phyloP scores from a whole-genome alignment of 2,329 filamentous ascomycete species.

The Colletotrichum sojae region DNA sequence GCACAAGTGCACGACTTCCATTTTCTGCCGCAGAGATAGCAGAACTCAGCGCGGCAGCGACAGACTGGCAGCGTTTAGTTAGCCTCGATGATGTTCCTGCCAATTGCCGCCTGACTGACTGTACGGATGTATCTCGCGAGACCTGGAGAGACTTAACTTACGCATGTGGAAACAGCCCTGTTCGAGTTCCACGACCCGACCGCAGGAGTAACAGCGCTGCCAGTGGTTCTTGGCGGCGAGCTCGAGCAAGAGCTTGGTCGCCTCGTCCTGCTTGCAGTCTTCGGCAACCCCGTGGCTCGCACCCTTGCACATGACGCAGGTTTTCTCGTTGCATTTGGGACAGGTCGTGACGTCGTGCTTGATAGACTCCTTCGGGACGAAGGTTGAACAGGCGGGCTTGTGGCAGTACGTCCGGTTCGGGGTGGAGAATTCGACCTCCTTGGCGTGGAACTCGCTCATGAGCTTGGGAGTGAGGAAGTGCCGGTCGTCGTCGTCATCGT shows the following conservation, averaged over 20 bases:
- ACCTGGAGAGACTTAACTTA: slow-evolving; percentile 51
- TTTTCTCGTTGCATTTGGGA: slow-evolving; percentile 55
- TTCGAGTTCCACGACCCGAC: slow-evolving; percentile 2
- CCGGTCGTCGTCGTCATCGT: slow-evolving; percentile 28
- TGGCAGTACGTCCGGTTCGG: slow-evolving; percentile 67
- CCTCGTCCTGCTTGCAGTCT: background rate
- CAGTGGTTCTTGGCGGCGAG: background rate
- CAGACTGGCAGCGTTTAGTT: slow-evolving; percentile 47
- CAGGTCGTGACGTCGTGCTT: slow-evolving; percentile 56
- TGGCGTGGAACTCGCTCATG: slow-evolving; percentile 55
- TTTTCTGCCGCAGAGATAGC: slow-evolving; percentile 59
- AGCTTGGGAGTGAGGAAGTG: slow-evolving; percentile 42
- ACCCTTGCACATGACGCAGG: slow-evolving; percentile 53
- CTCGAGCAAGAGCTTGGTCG: background rate
- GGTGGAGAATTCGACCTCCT: slow-evolving; percentile 64
- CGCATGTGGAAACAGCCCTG: slow-evolving; percentile 56
- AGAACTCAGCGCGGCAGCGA: slow-evolving; percentile 63
- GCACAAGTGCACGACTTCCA: slow-evolving; percentile 59
- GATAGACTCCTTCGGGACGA: slow-evolving; percentile 55
- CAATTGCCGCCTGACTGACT: too few species aligned
- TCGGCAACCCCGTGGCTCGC: background rate
- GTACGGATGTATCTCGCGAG: too few species aligned
- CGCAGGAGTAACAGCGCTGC: background rate
- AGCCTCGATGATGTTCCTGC: too few species aligned
- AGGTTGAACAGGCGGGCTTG: slow-evolving; percentile 57